Conservation (phyloP, 306 rosid species). For the Cucurbita argyrosperma region DNA sequence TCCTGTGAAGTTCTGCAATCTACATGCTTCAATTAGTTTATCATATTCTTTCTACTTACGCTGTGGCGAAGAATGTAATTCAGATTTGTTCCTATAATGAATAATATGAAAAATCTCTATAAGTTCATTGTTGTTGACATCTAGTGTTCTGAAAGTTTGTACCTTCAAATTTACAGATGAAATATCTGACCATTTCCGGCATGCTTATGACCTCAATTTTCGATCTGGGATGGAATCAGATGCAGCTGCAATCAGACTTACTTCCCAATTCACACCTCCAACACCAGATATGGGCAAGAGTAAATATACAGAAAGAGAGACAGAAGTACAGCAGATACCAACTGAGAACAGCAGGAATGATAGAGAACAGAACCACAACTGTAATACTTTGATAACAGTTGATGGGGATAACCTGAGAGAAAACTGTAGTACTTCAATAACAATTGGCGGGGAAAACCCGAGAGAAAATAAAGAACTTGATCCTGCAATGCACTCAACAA, state of each 20-base stretch:
- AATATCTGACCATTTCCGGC: neutral
- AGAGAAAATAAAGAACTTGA: neutral
- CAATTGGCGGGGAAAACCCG: neutral
- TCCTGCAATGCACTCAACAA: neutral
- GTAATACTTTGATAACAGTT: neutral
- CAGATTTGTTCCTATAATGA: neutral
- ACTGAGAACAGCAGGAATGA: neutral
- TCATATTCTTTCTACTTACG: neutral
- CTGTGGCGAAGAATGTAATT: neutral
- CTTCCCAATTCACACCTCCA: conserved; percentile 4
- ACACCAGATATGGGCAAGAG: conserved; percentile 7
- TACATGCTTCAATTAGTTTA: neutral
- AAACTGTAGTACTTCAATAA: neutral
- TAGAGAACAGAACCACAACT: neutral
- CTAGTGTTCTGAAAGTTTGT: neutral
- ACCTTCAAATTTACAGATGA: neutral
- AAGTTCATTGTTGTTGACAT: neutral
- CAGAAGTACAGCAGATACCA: neutral
- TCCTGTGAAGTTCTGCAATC: neutral
- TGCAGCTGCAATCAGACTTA: neutral
- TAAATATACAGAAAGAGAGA: neutral
- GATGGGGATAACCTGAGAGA: neutral
- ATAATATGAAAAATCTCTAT: neutral
- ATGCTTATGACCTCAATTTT: conserved; percentile 1
- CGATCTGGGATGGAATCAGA: conserved; percentile 1